Percentiles rank a stretch among this genome's conserved stretches.
These are phyloP conservation scores for Blastobotrys arbuscula DNA, from an alignment of 1,139 yeast species.

Conservation along the genomic window DNA sequence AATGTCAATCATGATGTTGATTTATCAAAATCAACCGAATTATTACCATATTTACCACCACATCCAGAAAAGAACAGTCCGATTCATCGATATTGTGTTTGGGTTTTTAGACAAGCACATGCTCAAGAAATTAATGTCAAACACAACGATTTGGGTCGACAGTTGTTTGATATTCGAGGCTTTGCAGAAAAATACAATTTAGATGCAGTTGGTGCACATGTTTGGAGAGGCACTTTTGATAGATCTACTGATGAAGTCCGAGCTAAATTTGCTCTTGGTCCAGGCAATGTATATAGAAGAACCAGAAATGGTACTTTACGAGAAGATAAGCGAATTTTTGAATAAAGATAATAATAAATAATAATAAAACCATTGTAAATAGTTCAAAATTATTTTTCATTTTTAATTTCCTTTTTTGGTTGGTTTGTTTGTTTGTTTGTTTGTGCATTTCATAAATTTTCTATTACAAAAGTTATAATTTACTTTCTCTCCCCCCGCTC, in stretches of 20 bases:
- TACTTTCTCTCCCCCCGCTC: too few relatives aligned
- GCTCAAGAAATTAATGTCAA: slow-evolving; percentile 13
- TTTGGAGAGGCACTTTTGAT: slow-evolving; percentile 87
- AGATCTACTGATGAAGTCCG: slow-evolving; percentile 65
- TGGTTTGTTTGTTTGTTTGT: neutral
- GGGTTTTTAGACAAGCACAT: slow-evolving; percentile 76
- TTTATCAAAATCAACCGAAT: slow-evolving; percentile 41
- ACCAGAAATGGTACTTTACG: slow-evolving; percentile 8
- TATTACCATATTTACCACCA: slow-evolving; percentile 72
- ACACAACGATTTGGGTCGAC: slow-evolving; percentile 33
- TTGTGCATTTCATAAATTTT: neutral
- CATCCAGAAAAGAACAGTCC: slow-evolving; percentile 85
- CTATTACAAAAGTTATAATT: too few relatives aligned
- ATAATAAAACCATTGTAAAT: neutral
- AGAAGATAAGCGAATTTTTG: neutral
- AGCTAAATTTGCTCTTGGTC: slow-evolving; percentile 61
- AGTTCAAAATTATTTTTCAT: slow-evolving; percentile 6
- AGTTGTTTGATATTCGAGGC: slow-evolving; percentile 62
- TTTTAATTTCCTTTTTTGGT: neutral
- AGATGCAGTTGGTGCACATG: slow-evolving; percentile 80
- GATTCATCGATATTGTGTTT: slow-evolving; percentile 74
- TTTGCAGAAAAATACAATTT: slow-evolving; percentile 55
- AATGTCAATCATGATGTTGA: slow-evolving; percentile 57
- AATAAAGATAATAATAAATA: neutral
- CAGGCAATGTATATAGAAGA: slow-evolving; percentile 55